Evolutionary conservation across 2,329 filamentous ascomycete genomes (phyloP).

Genomic region (Blastomyces silverae): DNA sequence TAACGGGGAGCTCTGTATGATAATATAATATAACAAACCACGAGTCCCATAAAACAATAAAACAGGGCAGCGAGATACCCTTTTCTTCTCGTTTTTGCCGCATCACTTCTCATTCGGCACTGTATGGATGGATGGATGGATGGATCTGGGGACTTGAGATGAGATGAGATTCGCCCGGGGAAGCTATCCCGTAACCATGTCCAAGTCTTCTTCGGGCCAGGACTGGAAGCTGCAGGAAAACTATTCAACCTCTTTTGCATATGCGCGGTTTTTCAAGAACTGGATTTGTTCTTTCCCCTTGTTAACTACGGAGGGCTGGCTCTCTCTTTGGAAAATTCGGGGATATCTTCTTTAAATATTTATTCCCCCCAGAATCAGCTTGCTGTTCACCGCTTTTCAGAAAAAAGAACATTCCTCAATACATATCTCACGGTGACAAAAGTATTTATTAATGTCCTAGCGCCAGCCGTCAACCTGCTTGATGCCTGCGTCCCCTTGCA

Average conservation of each 20-base stretch:
- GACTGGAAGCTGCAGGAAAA: not conserved
- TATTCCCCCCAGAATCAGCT: too few relatives aligned
- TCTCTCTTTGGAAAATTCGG: not conserved
- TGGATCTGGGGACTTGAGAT: not conserved
- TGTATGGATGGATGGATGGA: not conserved
- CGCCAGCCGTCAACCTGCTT: too few relatives aligned
- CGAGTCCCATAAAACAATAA: not conserved
- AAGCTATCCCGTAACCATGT: not conserved
- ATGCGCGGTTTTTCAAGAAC: not conserved
- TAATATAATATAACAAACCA: not conserved
- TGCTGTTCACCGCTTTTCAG: not conserved
- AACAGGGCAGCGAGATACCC: not conserved
- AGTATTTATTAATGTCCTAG: too few relatives aligned
- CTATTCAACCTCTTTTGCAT: not conserved
- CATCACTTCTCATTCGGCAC: not conserved
- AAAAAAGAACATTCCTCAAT: too few relatives aligned
- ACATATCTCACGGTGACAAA: too few relatives aligned
- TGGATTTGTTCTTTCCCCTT: not conserved
- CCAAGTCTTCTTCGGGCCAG: not conserved
- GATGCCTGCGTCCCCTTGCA: not conserved
- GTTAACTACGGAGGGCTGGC: too few relatives aligned
- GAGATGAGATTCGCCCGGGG: not conserved
- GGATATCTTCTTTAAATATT: not conserved
- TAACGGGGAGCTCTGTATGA: too few relatives aligned
- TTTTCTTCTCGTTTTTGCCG: not conserved